Evolutionary conservation across 106 monocot species (phyloP), one percentile per base, ranked within the genome.

Genomic region (Posidonia australis): DNA sequence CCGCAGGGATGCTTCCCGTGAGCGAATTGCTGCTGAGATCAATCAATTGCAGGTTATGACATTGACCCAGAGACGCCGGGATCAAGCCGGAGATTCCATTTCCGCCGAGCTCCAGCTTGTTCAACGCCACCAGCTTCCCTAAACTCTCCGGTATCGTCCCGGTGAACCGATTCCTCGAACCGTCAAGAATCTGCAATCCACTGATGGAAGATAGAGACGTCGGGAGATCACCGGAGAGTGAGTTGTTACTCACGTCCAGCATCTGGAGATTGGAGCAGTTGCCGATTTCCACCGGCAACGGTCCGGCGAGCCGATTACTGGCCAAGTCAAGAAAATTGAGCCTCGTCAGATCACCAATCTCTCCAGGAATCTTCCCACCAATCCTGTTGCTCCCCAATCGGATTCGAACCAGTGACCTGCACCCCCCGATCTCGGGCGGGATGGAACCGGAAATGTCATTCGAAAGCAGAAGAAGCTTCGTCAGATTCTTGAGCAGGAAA

Each of bases 371-470:
- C 5, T 5, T 0, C 4, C 94, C 84, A 19, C 73, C 57, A 17
- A 96, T 82, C 23, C 84, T 72, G 73, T 96, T 96, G 58, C 49
- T 21, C 6, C 70, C 86, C 3, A 96, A 75, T 5, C 94, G 79
- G 17, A 96, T 86, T 6, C 94, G 77, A 46, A 86, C 55, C 13
- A 96, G 82, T 5, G 86, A 82, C 10, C 41, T 46, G 74, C 86
- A 73, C 19, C 57, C 53, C 46, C 94, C 94, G 44, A 96, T 84
- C 82, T 90, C 90, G 32, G 70, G 70, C 14, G 94, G 94, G 14
- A 96, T 78, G 9, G 63, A 17, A 24, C 94, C 94, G 21, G 94
- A 96, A 42, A 94, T 75, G 48, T 96, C 86, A 27, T 96, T 96
- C 21, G 72, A 79, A 2, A 96, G 63, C 22, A 96, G 82, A 41